phyloP scores from a whole-genome alignment of 2,329 filamentous ascomycete genomes.

The Penicillium glabrum region DNA sequence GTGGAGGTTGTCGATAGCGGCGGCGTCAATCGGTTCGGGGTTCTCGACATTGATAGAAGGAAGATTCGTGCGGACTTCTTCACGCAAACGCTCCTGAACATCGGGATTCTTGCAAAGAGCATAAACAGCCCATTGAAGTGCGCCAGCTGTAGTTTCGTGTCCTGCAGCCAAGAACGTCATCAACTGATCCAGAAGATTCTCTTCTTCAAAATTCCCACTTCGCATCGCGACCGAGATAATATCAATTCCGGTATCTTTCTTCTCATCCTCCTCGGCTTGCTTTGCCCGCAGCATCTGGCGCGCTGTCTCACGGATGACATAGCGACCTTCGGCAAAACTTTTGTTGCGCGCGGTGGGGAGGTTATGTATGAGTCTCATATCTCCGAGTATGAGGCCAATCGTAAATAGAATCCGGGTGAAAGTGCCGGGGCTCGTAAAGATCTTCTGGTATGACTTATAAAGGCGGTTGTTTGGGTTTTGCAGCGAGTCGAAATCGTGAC shows the following conservation, averaged over 20 bases:
- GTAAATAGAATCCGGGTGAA: slow-evolving; percentile 53
- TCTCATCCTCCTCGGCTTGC: slow-evolving; percentile 46
- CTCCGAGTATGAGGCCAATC: slow-evolving; percentile 60
- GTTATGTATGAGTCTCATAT: slow-evolving; percentile 58
- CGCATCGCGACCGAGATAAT: slow-evolving; percentile 79
- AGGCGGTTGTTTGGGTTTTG: slow-evolving; percentile 61
- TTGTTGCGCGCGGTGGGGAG: slow-evolving; percentile 72
- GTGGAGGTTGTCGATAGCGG: slow-evolving; percentile 65
- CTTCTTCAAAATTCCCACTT: slow-evolving; percentile 73
- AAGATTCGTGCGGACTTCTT: slow-evolving; percentile 64
- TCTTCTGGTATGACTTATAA: slow-evolving; percentile 37
- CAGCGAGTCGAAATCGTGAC: slow-evolving; percentile 68
- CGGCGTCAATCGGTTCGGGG: slow-evolving; percentile 64
- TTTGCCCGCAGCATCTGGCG: slow-evolving; percentile 70
- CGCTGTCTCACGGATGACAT: slow-evolving; percentile 65
- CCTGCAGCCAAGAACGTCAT: slow-evolving; percentile 87
- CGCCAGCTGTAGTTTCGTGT: slow-evolving; percentile 75
- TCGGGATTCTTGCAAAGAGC: slow-evolving; percentile 65
- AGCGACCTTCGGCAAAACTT: slow-evolving; percentile 58
- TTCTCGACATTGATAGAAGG: slow-evolving; percentile 56
- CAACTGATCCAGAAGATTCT: slow-evolving; percentile 80
- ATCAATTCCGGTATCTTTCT: slow-evolving; percentile 55
- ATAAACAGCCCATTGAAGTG: slow-evolving; percentile 75
- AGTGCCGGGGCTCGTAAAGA: slow-evolving; percentile 21
- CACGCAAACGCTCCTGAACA: slow-evolving; percentile 65